These are phyloP conservation scores for Penicillium flavigenum DNA, from an alignment of 495 filamentous ascomycete genomes.

Conservation along the genomic window DNA sequence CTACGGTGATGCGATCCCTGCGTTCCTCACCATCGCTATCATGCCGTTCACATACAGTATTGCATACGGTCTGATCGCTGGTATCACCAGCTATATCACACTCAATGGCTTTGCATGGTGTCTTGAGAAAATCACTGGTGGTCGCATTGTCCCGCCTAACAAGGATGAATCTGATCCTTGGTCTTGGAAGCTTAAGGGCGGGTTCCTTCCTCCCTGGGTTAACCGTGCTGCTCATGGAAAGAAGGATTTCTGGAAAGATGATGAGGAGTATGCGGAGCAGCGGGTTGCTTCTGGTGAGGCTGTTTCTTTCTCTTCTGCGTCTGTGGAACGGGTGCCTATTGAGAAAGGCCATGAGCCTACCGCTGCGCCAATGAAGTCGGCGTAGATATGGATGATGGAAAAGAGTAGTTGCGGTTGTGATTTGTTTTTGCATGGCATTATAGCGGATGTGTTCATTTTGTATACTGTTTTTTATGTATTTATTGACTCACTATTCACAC, in stretches of 20 bases:
- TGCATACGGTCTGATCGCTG: conserved; percentile 75
- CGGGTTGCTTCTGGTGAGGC: conserved; percentile 9
- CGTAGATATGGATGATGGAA: background rate
- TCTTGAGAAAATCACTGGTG: conserved; percentile 60
- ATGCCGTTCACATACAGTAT: conserved; percentile 90
- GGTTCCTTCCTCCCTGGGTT: conserved; percentile 69
- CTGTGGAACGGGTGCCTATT: conserved; percentile 19
- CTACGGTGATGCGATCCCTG: conserved; percentile 72
- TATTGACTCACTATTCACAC: background rate
- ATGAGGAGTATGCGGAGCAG: conserved; percentile 33
- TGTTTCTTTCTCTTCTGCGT: conserved; percentile 18
- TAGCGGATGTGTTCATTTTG: conserved; percentile 4
- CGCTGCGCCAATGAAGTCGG: background rate
- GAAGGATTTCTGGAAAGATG: conserved; percentile 63
- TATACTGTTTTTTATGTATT: conserved; percentile 1
- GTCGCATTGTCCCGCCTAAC: conserved; percentile 68
- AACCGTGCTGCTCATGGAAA: conserved; percentile 59
- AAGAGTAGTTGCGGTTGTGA: background rate
- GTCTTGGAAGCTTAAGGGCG: conserved; percentile 67
- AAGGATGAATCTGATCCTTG: conserved; percentile 72
- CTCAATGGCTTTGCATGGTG: conserved; percentile 66
- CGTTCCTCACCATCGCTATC: conserved; percentile 73
- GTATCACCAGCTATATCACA: conserved; percentile 69
- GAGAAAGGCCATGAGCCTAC: conserved; percentile 14
- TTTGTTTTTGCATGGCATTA: conserved; percentile 3